Conservation (phyloP, 352 stramenopile genomes). For the Globisporangium mamillatum region DNA sequence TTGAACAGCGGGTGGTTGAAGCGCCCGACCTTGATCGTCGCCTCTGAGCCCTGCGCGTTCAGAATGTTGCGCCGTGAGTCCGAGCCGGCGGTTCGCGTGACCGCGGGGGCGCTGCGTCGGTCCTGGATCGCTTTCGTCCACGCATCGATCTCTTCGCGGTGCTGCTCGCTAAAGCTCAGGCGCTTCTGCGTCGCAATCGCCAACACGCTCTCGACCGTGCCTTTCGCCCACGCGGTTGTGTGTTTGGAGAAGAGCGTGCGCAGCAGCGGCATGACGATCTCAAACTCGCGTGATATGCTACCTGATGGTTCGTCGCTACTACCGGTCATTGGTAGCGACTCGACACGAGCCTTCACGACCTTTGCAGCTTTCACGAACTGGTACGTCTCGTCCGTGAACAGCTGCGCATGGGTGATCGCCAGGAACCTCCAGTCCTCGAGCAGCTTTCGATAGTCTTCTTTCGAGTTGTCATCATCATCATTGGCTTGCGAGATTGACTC, state of each 20-base stretch:
- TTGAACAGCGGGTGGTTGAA: conserved; percentile 83
- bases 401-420: conserved; percentile 53
- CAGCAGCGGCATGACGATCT: conserved; percentile 57
- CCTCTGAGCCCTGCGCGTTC: conserved; percentile 34
- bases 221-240: conserved; percentile 49
- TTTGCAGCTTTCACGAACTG: conserved; percentile 74
- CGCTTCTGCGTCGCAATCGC: conserved; percentile 49
- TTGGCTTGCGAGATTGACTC: conserved; percentile 19
- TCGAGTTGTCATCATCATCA: conserved; percentile 6
- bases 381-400: conserved; percentile 83
- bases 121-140: conserved; percentile 67
- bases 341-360: conserved; percentile 48
- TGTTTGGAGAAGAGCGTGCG: conserved; percentile 59
- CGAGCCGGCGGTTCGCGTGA: conserved; percentile 39
- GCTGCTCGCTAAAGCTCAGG: conserved; percentile 41
- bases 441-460: conserved; percentile 11
- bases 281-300: conserved; percentile 17
- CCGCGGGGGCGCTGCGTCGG: conserved; percentile 33
- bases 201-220: conserved; percentile 58
- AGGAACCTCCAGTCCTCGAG: conserved; percentile 54
- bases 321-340: conserved; percentile 19
- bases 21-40: conserved; percentile 54
- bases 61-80: conserved; percentile 74
- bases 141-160: conserved; percentile 52
- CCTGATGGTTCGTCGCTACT: conserved; percentile 12